Base-by-base conservation (phyloP, 495 filamentous ascomycete genomes). In the Neurospora intermedia region DNA sequence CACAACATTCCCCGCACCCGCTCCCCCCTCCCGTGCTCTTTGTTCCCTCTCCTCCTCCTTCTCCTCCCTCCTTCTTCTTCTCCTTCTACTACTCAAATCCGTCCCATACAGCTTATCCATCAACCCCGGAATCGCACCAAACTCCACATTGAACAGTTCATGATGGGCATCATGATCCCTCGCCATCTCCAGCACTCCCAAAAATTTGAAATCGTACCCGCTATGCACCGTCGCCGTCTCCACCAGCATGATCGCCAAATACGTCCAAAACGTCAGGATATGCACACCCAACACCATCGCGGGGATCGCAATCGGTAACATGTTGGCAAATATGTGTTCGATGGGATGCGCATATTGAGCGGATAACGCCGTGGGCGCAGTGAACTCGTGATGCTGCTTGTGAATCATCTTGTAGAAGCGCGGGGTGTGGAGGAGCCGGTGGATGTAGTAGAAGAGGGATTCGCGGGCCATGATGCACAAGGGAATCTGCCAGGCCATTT, bases 311-410 rank as follows among this genome's bases (percentile, higher is more conserved):
- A 89, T 82, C 2, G 88, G 87, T 11, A 90, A 77, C 20, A 82
- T 81, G 73, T 88, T 88, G 16, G 87, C 85, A 20, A 89, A 69
- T 7, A 89, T 73, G 72, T 89, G 86, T 79, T 90, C 89, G 20
- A 88, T 62, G 0, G 88, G 88, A 73, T 89, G 87, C 1, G 88
- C 85, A 70, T 87, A 90, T 72, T 90, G 86, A 1, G 87, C 85
- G 0, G 88, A 82, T 9, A 90, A 77, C 0, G 87, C 85, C n/a
- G 89, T 84, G 0, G 88, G 89, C 0, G 88, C 86, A 0, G 85
- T 88, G 78, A 89, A 90, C 20, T 80, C 76, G 78, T 90, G 88
- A 74, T 90, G 89, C 40, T 80, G 76, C 70, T 88, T 88, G 80
- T 91, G 89, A 69, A 91, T 83, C 8, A 71, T 75, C 31, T 75